These are phyloP conservation scores for Datisca glomerata DNA, from an alignment of 306 rosid genomes.

Conservation along the genomic window DNA sequence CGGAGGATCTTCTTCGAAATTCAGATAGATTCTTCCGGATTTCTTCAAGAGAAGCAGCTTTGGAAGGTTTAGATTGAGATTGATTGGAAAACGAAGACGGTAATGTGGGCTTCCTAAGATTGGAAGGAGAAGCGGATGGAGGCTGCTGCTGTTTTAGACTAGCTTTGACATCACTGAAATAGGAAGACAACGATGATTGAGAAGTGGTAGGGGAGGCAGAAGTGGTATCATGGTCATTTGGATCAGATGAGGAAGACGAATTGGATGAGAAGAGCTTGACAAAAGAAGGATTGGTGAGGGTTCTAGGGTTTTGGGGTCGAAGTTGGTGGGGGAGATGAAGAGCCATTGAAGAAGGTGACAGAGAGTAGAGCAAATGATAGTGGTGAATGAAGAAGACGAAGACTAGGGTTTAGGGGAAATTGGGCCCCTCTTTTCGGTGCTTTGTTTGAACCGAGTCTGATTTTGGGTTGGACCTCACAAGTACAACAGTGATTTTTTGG, in stretches of 20 bases:
- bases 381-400: neutral
- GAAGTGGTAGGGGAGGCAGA: conserved; percentile 5
- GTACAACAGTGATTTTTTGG: too few species aligned
- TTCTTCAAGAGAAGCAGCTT: conserved; percentile 11
- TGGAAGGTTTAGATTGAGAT: conserved; percentile 5
- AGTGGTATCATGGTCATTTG: conserved; percentile 12
- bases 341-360: conserved; percentile 17
- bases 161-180: conserved; percentile 26
- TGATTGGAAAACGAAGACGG: neutral
- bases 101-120: conserved; percentile 1
- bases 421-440: too few species aligned
- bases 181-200: conserved; percentile 16
- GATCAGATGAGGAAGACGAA: conserved; percentile 13
- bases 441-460: too few species aligned
- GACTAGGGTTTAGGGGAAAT: conserved; percentile 8
- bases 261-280: conserved; percentile 38
- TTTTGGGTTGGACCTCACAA: too few species aligned
- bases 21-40: conserved; percentile 30
- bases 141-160: conserved; percentile 20
- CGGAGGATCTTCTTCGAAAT: conserved; percentile 13
- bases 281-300: conserved; percentile 17
- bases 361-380: conserved; percentile 1
- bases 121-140: neutral
- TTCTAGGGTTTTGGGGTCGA: conserved; percentile 15
- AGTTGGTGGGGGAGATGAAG: conserved; percentile 32